A percentile compares a stretch with the other conserved stretches of the same genome.
Conservation (phyloP, 805 yeast species). For the Blastobotrys mokoenaii region DNA sequence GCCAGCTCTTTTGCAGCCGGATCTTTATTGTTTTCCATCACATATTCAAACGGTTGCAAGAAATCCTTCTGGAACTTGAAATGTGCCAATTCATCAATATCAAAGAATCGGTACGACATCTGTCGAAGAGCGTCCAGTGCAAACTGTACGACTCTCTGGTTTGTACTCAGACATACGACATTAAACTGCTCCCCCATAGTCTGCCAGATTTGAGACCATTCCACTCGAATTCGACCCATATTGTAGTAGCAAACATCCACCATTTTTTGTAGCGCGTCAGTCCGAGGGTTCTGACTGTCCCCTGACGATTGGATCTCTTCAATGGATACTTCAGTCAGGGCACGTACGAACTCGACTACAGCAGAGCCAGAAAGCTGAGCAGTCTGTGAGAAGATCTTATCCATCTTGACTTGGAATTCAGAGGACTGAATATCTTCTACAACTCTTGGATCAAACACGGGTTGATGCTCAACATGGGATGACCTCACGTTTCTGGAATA, state of each 20-base stretch:
- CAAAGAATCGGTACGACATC: slow-evolving; percentile 83
- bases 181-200: slow-evolving; percentile 87
- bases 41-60: slow-evolving; percentile 79
- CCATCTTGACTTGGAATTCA: slow-evolving; percentile 47
- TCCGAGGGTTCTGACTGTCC: slow-evolving; percentile 72
- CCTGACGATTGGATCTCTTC: slow-evolving; percentile 91
- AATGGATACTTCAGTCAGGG: slow-evolving; percentile 74
- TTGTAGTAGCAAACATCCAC: slow-evolving; percentile 97
- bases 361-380: slow-evolving; percentile 72
- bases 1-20: slow-evolving; percentile 78
- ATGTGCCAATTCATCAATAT: slow-evolving; percentile 88
- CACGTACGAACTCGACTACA: slow-evolving; percentile 78
- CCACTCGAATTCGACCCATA: slow-evolving; percentile 91
- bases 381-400: slow-evolving; percentile 79
- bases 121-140: slow-evolving; percentile 94
- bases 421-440: slow-evolving; percentile 28
- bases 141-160: slow-evolving; percentile 70
- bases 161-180: slow-evolving; percentile 71
- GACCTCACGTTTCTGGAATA: background rate
- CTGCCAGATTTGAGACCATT: slow-evolving; percentile 94
- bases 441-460: slow-evolving; percentile 20
- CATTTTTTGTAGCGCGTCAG: slow-evolving; percentile 88
- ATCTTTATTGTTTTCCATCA: slow-evolving; percentile 58
- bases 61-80: slow-evolving; percentile 94
- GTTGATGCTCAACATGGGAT: slow-evolving; percentile 11